phyloP scores from a whole-genome alignment of 805 yeast species.

The Yamadazyma akitaensis region DNA sequence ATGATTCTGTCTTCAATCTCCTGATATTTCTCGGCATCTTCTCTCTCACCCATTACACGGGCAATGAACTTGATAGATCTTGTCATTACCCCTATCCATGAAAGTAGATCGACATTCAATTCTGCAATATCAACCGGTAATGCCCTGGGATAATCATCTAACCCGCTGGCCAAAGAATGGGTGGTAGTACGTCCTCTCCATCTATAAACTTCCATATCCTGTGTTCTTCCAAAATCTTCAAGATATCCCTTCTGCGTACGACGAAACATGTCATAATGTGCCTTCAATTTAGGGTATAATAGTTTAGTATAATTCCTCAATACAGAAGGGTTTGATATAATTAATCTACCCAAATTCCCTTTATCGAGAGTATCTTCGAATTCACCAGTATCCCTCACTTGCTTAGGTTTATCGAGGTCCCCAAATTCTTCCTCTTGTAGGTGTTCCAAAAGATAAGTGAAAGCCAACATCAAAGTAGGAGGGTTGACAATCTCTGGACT shows the following conservation, averaged over 20 bases:
- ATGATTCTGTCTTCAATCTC: constrained; percentile 54
- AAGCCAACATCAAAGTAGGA: constrained; percentile 81
- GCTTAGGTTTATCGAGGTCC: constrained; percentile 28
- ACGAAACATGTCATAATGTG: constrained; percentile 84
- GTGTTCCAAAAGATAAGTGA: constrained; percentile 51
- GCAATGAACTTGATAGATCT: constrained; percentile 77
- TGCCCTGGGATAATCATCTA: constrained; percentile 94
- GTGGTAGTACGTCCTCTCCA: constrained; percentile 90
- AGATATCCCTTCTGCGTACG: constrained; percentile 73
- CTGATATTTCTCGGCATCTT: constrained; percentile 56
- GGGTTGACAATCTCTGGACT: constrained; percentile 92
- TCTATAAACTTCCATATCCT: constrained; percentile 62
- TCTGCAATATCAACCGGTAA: constrained; percentile 81
- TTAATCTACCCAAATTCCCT: constrained; percentile 45
- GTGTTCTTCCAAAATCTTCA: constrained; percentile 63
- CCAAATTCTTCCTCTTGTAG: constrained; percentile 17
- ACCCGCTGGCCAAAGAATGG: constrained; percentile 88
- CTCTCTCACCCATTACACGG: constrained; percentile 49
- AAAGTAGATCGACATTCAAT: constrained; percentile 79
- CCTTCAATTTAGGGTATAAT: constrained; percentile 72
- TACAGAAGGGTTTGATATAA: constrained; percentile 57
- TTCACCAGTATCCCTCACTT: constrained; percentile 12
- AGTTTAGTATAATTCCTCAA: constrained; percentile 53
- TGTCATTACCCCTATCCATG: constrained; percentile 95
- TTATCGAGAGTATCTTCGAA: constrained; percentile 14